These are phyloP conservation scores for Elongisporangium senticosum DNA, from an alignment of 352 stramenopile species.

Conservation along the genomic window DNA sequence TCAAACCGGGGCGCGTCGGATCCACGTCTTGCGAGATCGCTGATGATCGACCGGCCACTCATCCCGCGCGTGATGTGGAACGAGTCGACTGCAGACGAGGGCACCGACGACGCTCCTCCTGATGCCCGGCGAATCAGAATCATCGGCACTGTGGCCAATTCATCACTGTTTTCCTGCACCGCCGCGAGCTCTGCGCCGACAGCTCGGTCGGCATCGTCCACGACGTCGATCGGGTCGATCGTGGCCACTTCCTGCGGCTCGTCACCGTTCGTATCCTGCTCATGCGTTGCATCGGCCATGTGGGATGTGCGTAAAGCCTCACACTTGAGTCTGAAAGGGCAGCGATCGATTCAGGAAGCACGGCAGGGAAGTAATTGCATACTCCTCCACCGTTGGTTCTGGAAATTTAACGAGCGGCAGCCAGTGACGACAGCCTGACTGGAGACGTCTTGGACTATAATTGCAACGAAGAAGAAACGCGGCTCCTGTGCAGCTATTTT, in stretches of 20 bases:
- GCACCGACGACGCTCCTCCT: not conserved
- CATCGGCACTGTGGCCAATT: not conserved
- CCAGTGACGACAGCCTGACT: too few species aligned
- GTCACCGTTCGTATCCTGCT: not conserved
- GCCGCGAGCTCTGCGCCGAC: not conserved
- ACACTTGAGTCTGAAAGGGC: not conserved
- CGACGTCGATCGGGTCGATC: not conserved
- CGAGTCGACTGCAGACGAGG: not conserved
- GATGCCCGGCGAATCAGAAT: not conserved
- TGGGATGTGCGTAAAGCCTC: not conserved
- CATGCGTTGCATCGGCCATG: not conserved
- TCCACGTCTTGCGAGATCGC: not conserved
- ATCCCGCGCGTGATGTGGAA: not conserved
- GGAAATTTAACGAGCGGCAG: not conserved
- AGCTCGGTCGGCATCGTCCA: not conserved
- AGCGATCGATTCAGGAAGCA: not conserved
- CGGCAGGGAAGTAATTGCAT: not conserved
- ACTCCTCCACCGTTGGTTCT: not conserved
- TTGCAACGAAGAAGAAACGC: not conserved
- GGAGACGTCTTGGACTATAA: not conserved
- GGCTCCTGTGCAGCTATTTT: not conserved
- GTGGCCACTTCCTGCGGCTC: not conserved
- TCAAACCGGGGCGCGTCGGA: conserved; percentile 28
- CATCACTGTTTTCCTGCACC: not conserved
- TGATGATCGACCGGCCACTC: not conserved